Evolutionary conservation across 257 asterid species (phyloP).

Genomic region (Coffea canephora): DNA sequence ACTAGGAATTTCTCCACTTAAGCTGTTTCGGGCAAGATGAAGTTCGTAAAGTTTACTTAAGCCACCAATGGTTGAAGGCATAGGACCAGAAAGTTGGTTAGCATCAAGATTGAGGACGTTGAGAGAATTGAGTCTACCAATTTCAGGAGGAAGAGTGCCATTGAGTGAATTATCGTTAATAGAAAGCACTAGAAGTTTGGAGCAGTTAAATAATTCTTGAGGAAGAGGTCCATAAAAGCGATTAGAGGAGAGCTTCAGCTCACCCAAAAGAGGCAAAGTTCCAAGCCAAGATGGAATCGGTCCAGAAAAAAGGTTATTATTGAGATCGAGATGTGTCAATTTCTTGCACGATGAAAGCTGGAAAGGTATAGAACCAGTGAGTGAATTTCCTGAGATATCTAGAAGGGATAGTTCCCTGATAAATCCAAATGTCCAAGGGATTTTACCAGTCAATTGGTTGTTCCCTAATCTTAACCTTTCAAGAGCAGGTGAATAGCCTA

Average conservation of each 20-base stretch:
- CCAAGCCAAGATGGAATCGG: slow-evolving; percentile 80
- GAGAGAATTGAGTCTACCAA: slow-evolving; percentile 67
- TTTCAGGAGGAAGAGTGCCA: slow-evolving; percentile 62
- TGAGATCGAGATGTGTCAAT: slow-evolving; percentile 76
- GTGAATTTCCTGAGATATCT: slow-evolving; percentile 70
- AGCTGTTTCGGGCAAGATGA: slow-evolving; percentile 60
- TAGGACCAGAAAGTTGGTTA: slow-evolving; percentile 66
- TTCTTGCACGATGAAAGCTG: slow-evolving; percentile 70
- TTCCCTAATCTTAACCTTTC: slow-evolving; percentile 75
- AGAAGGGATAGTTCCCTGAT: slow-evolving; percentile 53
- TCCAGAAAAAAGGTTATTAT: slow-evolving; percentile 66
- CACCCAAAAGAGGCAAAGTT: slow-evolving; percentile 69
- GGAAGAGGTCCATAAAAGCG: slow-evolving; percentile 62
- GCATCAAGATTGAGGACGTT: slow-evolving; percentile 63
- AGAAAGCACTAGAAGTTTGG: slow-evolving; percentile 60
- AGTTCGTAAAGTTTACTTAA: slow-evolving; percentile 69
- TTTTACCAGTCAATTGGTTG: slow-evolving; percentile 62
- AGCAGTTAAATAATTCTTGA: slow-evolving; percentile 60
- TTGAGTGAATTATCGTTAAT: slow-evolving; percentile 52
- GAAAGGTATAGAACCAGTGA: slow-evolving; percentile 59
- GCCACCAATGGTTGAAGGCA: slow-evolving; percentile 64
- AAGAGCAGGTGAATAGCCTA: slow-evolving; percentile 67
- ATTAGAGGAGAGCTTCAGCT: slow-evolving; percentile 70
- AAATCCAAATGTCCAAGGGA: slow-evolving; percentile 71
- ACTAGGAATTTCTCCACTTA: slow-evolving; percentile 66